Base-by-base conservation (phyloP, 352 stramenopile genomes). In the Globisporangium recalcitrans region DNA sequence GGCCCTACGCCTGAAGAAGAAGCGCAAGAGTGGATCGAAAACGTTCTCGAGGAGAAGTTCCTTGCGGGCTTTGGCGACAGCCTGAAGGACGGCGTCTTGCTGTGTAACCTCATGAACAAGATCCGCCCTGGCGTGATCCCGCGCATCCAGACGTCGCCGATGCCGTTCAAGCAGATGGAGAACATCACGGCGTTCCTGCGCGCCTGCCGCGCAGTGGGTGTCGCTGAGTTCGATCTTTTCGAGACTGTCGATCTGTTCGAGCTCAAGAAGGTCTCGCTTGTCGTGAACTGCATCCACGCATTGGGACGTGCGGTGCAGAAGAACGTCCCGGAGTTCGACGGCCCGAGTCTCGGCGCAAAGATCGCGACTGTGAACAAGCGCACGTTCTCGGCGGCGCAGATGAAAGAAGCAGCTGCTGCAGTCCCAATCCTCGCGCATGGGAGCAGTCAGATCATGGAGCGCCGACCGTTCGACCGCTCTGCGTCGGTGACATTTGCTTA, bases 111-210 rank as follows among this genome's bases (percentile, higher is more conserved):
- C 42, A 76, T 94, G 65, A 94, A 94, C 69, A 80, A 70, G 54
- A 88, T 94, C 58, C 73, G 84, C 44, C 80, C 85, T 11, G 74
- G 75, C 8, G 51, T 77, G 1, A 81, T 91, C 9, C 51, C 70
- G 26, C 70, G 70, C 40, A 87, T 94, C 31, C 77, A 92, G 71
- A 75, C 66, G 19, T 89, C 85, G 2, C 52, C 69, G 5, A 91
- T 89, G 73, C 81, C 82, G 5, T 96, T 97, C 70, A 95, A 93
- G 74, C 87, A 95, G 63, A 96, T 97, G 87, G 88, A 97, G 63
- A 97, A 97, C 65, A 77, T 97, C 51, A 86, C 73, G 8, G 72
- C 66, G 55, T 97, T 97, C 57, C 64, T 97, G 24, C 82, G 78
- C 21, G 86, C 81, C 2, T 95, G 85, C 55, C 78, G 88, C n/a